phyloP scores from a whole-genome alignment of 495 filamentous ascomycete genomes.

The Aspergillus kassunensis region DNA sequence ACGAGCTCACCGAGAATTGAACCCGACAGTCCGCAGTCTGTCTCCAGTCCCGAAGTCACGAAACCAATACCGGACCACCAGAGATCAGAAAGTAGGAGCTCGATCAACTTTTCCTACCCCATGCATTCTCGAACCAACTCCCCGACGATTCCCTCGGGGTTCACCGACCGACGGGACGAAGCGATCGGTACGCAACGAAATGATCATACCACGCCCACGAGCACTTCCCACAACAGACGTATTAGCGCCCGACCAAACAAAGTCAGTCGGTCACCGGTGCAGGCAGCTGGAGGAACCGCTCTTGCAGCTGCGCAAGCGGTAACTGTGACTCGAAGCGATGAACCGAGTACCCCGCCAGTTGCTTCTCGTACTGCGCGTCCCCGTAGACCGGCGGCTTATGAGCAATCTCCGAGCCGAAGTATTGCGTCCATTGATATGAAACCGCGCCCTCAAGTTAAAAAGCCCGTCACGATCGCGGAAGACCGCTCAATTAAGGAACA shows the following conservation, averaged over 20 bases:
- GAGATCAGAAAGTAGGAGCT: constrained; percentile 58
- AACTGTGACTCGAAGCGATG: constrained; percentile 15
- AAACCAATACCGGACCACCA: constrained; percentile 45
- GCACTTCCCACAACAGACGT: constrained; percentile 31
- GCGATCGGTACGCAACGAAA: constrained; percentile 13
- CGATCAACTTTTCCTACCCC: constrained; percentile 86
- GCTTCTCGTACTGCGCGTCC: constrained; percentile 10
- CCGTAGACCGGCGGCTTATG: not conserved
- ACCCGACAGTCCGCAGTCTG: constrained; percentile 16
- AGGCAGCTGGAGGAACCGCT: constrained; percentile 34
- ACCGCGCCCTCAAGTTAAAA: constrained; percentile 38
- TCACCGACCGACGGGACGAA: constrained; percentile 16
- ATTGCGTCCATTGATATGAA: constrained; percentile 1
- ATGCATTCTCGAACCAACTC: constrained; percentile 51
- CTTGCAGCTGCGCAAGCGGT: constrained; percentile 33
- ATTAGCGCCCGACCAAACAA: constrained; percentile 43
- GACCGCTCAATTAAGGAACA: constrained; percentile 51
- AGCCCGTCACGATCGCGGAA: constrained; percentile 61
- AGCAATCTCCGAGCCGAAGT: constrained; percentile 1
- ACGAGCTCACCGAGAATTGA: constrained; percentile 38
- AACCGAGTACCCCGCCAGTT: constrained; percentile 5
- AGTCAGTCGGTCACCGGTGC: constrained; percentile 48
- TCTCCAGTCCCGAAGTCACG: constrained; percentile 23
- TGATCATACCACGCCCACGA: constrained; percentile 19
- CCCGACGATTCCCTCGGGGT: constrained; percentile 23